Evolutionary conservation across 108 stramenopile species (phyloP), one percentile per base, ranked within the genome.

Genomic region (Nitzschia palea): DNA sequence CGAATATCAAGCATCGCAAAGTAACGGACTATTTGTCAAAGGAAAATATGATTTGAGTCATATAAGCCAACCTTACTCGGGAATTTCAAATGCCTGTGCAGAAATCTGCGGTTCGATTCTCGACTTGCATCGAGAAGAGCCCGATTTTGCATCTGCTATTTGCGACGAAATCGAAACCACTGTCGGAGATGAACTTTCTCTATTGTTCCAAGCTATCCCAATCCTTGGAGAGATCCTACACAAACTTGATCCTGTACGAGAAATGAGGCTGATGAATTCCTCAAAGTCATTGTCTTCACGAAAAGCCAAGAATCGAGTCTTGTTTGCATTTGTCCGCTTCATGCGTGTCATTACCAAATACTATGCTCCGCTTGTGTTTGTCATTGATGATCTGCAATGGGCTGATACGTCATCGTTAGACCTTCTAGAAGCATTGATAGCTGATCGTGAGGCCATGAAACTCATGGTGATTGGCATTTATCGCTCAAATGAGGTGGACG

Each of bases 381-480:
- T 68, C 8, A 10, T 57, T 17, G 67, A 68, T 23, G 67, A 57
- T 34, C 34, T 68, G 3, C 67, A 68, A 47, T 68, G 54, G 54
- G 67, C 67, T 25, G 67, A 68, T 47, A 31, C 5, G 4, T 5
- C 30, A 4, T 59, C 56, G 23, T 29, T 68, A 18, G 55, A 66
- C 8, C 22, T 66, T 2, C 4, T 73, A 3, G 44, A 65, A 22
- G 12, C 34, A 12, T 35, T 73, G 10, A 4, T 73, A 20, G 22
- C 55, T 10, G 72, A 73, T 59, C 63, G 18, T 3, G 18, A 62
- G 9, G 37, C 37, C 35, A 3, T 28, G 29, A 55, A 55, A 29
- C 26, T 73, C 23, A 42, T 73, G 52, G 37, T 73, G 20, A 51
- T 73, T 18, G 72, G 63, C 3, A 27, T 30, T 17, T 73, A 73